Conservation (phyloP, 768 basidiomycete species). For the Plicaturopsis crispa region DNA sequence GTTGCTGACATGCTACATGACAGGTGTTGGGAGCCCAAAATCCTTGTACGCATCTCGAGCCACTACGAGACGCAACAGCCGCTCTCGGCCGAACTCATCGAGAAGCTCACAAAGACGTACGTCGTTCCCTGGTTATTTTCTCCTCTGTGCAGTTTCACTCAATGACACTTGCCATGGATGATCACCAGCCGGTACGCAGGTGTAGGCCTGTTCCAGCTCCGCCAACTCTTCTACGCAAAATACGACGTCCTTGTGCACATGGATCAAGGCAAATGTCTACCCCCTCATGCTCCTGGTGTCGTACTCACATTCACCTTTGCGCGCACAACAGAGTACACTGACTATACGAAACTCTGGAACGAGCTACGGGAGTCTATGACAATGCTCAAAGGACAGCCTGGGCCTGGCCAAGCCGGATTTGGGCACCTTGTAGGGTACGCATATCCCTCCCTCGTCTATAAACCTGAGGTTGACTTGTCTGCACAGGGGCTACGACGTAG, state of each 20-base stretch:
- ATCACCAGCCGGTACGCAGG: conserved; percentile 62
- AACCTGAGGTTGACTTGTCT: conserved; percentile 30
- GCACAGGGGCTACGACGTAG: conserved; percentile 66
- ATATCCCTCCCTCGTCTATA: too few species aligned
- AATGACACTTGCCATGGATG: background rate
- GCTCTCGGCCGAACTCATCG: conserved; percentile 63
- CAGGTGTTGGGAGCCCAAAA: conserved; percentile 78
- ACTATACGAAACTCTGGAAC: conserved; percentile 80
- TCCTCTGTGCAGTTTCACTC: background rate
- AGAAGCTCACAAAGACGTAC: conserved; percentile 74
- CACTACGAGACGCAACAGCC: conserved; percentile 73
- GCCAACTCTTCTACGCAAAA: conserved; percentile 79
- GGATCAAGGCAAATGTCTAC: conserved; percentile 40
- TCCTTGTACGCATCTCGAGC: conserved; percentile 72
- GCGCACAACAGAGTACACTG: conserved; percentile 36
- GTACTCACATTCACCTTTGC: background rate
- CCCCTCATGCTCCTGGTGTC: background rate
- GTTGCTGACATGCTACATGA: background rate
- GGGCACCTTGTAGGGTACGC: background rate
- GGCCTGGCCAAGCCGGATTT: conserved; percentile 54
- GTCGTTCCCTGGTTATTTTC: conserved; percentile 3
- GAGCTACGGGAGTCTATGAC: conserved; percentile 61
- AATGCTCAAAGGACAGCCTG: conserved; percentile 52
- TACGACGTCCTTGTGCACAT: conserved; percentile 74
- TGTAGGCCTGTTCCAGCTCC: conserved; percentile 72